Evolutionary conservation across 495 filamentous ascomycete species (phyloP).

Genomic region (Schizothecium vesticola): DNA sequence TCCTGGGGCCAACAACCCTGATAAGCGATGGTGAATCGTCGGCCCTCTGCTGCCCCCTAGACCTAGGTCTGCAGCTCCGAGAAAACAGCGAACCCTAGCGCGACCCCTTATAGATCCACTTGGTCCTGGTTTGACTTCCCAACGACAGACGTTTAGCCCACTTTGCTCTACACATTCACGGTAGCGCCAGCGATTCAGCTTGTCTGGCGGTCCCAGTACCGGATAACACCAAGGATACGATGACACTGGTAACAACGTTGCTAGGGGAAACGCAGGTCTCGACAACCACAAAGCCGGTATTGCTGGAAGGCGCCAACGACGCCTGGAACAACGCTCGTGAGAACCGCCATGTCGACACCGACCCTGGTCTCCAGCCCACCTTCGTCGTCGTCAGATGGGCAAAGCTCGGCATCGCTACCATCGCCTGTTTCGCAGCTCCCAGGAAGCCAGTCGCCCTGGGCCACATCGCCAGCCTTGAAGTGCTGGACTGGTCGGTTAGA

Average conservation of each 20-base stretch:
- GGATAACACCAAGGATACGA: background rate
- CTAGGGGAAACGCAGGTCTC: too few relatives aligned
- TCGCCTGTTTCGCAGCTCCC: background rate
- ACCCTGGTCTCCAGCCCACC: background rate
- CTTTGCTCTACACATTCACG: background rate
- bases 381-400: background rate
- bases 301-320: too few relatives aligned
- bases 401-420: background rate
- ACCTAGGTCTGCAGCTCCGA: too few relatives aligned
- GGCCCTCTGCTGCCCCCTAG: too few relatives aligned
- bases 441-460: background rate
- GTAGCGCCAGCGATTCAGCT: background rate
- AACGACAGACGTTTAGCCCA: background rate
- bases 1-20: too few relatives aligned
- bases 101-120: background rate
- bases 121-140: background rate
- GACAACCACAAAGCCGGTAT: too few relatives aligned
- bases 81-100: background rate
- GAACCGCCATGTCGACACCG: background rate
- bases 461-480: background rate
- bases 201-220: background rate
- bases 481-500: background rate
- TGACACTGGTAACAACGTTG: background rate
- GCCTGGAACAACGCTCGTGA: background rate
- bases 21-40: too few relatives aligned